Evolutionary conservation across 208 protist genomes (phyloP).

Genomic region (Zelonia costaricensis): DNA sequence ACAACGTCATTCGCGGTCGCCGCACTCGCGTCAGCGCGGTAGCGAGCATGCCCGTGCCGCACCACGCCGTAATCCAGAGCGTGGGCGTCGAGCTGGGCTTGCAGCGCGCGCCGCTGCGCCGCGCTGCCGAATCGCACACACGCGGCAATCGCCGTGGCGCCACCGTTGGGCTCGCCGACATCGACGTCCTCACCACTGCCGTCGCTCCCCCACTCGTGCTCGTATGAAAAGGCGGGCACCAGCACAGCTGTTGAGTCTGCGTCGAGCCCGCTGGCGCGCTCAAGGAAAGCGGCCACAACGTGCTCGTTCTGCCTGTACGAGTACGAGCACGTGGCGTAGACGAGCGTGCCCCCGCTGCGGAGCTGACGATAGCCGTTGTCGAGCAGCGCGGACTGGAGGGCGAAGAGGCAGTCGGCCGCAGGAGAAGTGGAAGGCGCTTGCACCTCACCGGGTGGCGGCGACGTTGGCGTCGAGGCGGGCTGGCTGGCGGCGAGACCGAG

Average conservation of each 20-base stretch:
- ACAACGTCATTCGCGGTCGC: neutral
- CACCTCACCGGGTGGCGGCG: neutral
- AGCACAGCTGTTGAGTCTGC: neutral
- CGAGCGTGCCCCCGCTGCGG: conserved; percentile 80
- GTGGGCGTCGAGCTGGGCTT: conserved; percentile 24
- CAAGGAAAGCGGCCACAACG: conserved; percentile 75
- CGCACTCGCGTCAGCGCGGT: too few species aligned
- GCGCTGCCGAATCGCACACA: conserved; percentile 19
- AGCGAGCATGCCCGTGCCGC: conserved; percentile 1
- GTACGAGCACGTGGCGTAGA: conserved; percentile 95
- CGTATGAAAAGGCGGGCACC: conserved; percentile 28
- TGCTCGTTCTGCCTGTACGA: conserved; percentile 89
- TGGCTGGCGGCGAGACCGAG: neutral
- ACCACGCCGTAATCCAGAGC: conserved; percentile 30
- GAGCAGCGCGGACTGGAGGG: conserved; percentile 76
- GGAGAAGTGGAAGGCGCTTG: neutral
- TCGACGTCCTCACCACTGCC: neutral
- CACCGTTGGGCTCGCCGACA: neutral
- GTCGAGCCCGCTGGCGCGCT: conserved; percentile 15
- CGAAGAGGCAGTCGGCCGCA: conserved; percentile 29
- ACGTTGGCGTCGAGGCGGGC: neutral
- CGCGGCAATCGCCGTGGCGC: neutral
- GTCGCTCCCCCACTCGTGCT: conserved; percentile 13
- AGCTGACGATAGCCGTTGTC: conserved; percentile 69
- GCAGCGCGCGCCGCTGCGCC: conserved; percentile 6